These are phyloP conservation scores for Penicillium bialowiezense DNA, from an alignment of 495 filamentous ascomycete genomes.

Conservation along the genomic window DNA sequence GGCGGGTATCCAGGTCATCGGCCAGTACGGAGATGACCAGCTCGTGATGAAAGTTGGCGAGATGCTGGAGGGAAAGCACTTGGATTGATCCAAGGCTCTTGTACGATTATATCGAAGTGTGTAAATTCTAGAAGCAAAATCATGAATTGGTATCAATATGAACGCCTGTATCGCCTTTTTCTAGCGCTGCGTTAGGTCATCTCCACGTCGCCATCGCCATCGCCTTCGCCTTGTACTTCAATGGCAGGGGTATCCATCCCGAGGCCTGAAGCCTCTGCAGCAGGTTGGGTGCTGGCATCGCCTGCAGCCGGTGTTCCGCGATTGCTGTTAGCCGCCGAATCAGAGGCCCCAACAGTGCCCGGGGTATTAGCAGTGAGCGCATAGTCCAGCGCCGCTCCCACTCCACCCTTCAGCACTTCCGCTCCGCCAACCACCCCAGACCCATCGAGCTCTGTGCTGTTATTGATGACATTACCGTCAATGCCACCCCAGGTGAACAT, in stretches of 20 bases:
- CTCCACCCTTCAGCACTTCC: slow-evolving; percentile 35
- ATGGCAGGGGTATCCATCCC: slow-evolving; percentile 27
- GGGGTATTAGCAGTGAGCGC: slow-evolving; percentile 19
- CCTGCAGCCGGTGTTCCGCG: slow-evolving; percentile 18
- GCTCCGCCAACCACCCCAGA: slow-evolving; percentile 35
- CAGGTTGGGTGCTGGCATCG: slow-evolving; percentile 14
- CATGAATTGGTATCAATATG: slow-evolving; percentile 10
- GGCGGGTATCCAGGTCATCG: slow-evolving; percentile 83
- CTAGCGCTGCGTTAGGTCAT: slow-evolving; percentile 29
- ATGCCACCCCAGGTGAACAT: slow-evolving; percentile 48
- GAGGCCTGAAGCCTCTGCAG: slow-evolving; percentile 29
- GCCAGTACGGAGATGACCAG: slow-evolving; percentile 86
- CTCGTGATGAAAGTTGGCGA: slow-evolving; percentile 43
- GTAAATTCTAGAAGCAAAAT: too few species aligned
- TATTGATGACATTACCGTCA: slow-evolving; percentile 38
- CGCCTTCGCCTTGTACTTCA: slow-evolving; percentile 16
- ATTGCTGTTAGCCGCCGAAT: slow-evolving; percentile 26
- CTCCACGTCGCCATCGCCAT: slow-evolving; percentile 36
- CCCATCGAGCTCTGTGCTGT: slow-evolving; percentile 25
- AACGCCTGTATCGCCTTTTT: slow-evolving; percentile 1
- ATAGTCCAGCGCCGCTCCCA: slow-evolving; percentile 35
- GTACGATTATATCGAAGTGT: background rate
- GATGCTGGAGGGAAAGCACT: slow-evolving; percentile 27
- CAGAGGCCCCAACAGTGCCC: slow-evolving; percentile 16
- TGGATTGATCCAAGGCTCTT: slow-evolving; percentile 1